Evolutionary conservation across 192 early-diverging fungal genomes (phyloP), one percentile per base, ranked within the genome.

Genomic region (Entomortierella beljakovae): DNA sequence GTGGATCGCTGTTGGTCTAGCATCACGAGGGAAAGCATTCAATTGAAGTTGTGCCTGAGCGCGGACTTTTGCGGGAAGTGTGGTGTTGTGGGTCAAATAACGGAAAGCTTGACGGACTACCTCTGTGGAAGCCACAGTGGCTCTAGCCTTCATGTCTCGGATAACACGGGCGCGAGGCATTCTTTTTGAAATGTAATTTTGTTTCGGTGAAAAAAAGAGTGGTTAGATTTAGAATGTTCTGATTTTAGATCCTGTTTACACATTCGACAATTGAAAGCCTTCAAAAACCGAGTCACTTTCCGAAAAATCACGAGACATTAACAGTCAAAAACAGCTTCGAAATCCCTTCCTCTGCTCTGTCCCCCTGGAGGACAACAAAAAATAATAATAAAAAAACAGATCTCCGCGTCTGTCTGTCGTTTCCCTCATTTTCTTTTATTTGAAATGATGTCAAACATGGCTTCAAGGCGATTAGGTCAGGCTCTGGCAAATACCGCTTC

Each of bases 21-120:
- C 83, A 66, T 91, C 83, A 23, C 87, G 83, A 20, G 92, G 90
- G 56, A 88, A 86, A 42, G 89, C 84, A 51, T 90, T 89, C 28
- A 94, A 82, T 15, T 88, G 88, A 51, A 92, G 77, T 71, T 93
- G 93, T 25, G 93, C 93, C 69, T 93, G 90, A 71, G 90, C 90
- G 59, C 93, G 91, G 72, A 90, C 84, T 73, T 88, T 89, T 38
- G 91, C 84, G 48, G 89, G 87, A 33, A 94, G 65, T 22, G 91
- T 86, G 51, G 91, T 90, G 82, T 94, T 94, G 68, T 90, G 89
- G 43, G 90, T 90, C 58, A 94, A 76, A 70, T 88, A 93, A 54
- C 93, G 88, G 81, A 89, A 92, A 26, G 91, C 89, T 63, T 91
- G 90, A 51, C 93, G 89, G 65, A 88, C 80, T 59, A 92, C 70